These are phyloP conservation scores for Discostella pseudostelligera DNA, from an alignment of 108 stramenopile genomes.

Conservation along the genomic window DNA sequence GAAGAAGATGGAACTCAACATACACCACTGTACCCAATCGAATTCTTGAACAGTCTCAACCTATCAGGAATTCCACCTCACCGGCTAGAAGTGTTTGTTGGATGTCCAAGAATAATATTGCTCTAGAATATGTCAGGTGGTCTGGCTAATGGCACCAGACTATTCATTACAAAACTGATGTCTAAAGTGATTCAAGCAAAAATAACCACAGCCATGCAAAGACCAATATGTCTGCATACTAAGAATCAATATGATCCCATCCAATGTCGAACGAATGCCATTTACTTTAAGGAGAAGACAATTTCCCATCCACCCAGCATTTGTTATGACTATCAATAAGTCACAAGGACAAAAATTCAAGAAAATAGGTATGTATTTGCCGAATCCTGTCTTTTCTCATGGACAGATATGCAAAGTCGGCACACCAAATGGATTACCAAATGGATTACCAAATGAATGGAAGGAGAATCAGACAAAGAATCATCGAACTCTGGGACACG, in stretches of 20 bases:
- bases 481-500: background rate
- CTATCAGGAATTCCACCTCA: slow-evolving; percentile 10
- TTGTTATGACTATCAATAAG: background rate
- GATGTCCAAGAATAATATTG: slow-evolving; percentile 2
- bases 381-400: slow-evolving; percentile 4
- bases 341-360: slow-evolving; percentile 7
- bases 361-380: background rate
- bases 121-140: background rate
- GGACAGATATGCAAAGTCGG: background rate
- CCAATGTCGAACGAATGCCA: background rate
- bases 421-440: background rate
- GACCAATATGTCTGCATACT: background rate
- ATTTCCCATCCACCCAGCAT: background rate
- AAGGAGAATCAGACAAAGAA: too few relatives aligned
- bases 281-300: slow-evolving; percentile 1
- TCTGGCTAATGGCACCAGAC: slow-evolving; percentile 2
- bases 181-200: background rate
- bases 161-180: background rate
- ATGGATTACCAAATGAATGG: background rate
- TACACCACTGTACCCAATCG: too few relatives aligned
- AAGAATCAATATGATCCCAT: background rate
- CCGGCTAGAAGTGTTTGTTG: background rate
- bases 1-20: too few relatives aligned
- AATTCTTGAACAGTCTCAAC: too few relatives aligned
- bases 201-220: background rate